phyloP scores from a whole-genome alignment of 1,284 basidiomycete genomes.

The Cryptococcus jaspeensis region DNA sequence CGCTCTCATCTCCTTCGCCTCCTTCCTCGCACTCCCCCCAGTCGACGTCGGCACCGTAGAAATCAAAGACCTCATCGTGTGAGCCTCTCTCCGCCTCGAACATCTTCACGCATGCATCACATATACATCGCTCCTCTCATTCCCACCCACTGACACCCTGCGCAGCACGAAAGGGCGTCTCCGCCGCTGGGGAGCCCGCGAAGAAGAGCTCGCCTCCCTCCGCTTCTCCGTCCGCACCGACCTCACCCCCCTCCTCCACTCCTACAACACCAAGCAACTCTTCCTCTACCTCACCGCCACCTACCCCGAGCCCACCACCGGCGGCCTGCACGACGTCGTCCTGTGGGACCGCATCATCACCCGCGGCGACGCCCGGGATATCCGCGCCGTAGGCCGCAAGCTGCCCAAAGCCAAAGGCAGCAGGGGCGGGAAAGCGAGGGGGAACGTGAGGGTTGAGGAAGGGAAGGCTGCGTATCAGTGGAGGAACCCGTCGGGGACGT shows the following conservation, averaged over 20 bases:
- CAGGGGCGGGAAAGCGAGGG: conserved; percentile 26
- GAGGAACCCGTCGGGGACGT: conserved; percentile 44
- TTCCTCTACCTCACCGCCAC: conserved; percentile 51
- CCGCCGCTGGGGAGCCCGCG: conserved; percentile 34
- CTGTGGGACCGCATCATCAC: conserved; percentile 52
- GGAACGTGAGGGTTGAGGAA: conserved; percentile 41
- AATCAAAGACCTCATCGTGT: conserved; percentile 49
- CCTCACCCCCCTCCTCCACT: conserved; percentile 46
- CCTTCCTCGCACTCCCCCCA: conserved; percentile 38
- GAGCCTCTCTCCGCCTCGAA: conserved; percentile 9
- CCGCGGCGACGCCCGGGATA: conserved; percentile 36
- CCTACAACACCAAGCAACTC: conserved; percentile 54
- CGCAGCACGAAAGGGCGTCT: conserved; percentile 39
- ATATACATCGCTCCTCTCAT: neutral
- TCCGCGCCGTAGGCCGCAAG: conserved; percentile 39
- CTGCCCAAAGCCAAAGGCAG: conserved; percentile 20
- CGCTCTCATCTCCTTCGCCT: conserved; percentile 44
- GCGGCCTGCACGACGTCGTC: conserved; percentile 45
- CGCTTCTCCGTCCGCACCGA: conserved; percentile 50
- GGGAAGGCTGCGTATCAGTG: conserved; percentile 47
- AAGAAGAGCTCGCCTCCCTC: conserved; percentile 48
- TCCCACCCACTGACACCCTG: neutral
- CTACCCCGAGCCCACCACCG: conserved; percentile 31
- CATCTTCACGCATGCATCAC: too few species aligned
- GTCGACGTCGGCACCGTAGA: conserved; percentile 37